Evolutionary conservation across 2,329 filamentous ascomycete species (phyloP), one percentile per base, ranked within the genome.

Genomic region (Trichoderma sp.): DNA sequence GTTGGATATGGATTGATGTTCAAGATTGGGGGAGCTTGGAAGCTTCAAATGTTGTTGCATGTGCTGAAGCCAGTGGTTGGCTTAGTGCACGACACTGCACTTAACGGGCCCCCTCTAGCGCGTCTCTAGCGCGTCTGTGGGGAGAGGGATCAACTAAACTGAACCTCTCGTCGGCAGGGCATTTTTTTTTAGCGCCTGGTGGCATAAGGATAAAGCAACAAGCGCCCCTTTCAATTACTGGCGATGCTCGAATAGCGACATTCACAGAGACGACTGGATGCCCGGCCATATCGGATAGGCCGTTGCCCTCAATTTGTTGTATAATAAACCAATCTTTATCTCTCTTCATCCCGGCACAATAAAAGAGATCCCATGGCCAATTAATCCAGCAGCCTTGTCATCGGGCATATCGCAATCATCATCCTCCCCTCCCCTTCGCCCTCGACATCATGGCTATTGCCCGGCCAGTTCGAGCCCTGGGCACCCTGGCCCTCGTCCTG

Each of bases 401-500:
- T 63, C 36, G 67, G 66, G 63, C 66, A 65, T 39, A 24, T 43
- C 51, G 53, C 60, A n/a, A 71, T 47, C 64, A 53, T 26, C 32
- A 58, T 56, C 60, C 30, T 56, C 60, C 30, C 2, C 28, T 32
- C 39, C 28, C 15, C 30, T 32, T 62, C 57, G 30, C 18, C 32
- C 57, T 32, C 26, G 34, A 43, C 71, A 88, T 77, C 75, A 97
- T 97, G 94, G 93, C 92, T 78, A 86, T 97, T 80, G 93, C 94
- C 79, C 91, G 91, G 85, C 93, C 94, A 72, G 91, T 97, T 80
- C 91, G 95, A 83, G 89, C 92, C 78, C 85, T 97, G 79, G 92
- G 89, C 76, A 87, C 92, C 75, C 85, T 89, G 74, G 93, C 91
- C 74, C 84, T 93, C 77, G 81, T 92, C 73, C 84, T 97, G 75